Evolutionary conservation across 2,329 filamentous ascomycete species (phyloP).

Genomic region (Alternaria sp.): DNA sequence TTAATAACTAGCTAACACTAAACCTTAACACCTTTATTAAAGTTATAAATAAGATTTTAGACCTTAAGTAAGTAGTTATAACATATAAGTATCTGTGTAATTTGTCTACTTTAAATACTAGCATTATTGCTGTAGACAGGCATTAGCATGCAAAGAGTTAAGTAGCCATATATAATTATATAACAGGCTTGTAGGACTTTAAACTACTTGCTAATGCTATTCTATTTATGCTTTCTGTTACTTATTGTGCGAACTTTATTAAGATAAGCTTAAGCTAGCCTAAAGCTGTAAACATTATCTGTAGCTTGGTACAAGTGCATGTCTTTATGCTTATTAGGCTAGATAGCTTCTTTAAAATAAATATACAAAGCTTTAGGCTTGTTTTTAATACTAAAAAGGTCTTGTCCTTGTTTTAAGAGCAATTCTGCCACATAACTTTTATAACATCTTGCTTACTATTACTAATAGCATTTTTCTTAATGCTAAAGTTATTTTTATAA

Average conservation of each 20-base stretch:
- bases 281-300: constrained; percentile 92
- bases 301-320: constrained; percentile 92
- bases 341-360: constrained; percentile 94
- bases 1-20: constrained; percentile 90
- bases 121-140: constrained; percentile 88
- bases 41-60: constrained; percentile 86
- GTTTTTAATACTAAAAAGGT: constrained; percentile 97
- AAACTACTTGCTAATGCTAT: constrained; percentile 82
- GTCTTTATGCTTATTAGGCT: constrained; percentile 95
- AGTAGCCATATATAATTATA: constrained; percentile 87
- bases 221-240: constrained; percentile 74
- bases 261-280: constrained; percentile 87
- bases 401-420: constrained; percentile 93
- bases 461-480: constrained; percentile 95
- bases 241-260: constrained; percentile 87
- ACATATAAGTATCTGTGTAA: constrained; percentile 96
- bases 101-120: constrained; percentile 91
- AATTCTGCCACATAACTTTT: constrained; percentile 94
- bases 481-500: constrained; percentile 93
- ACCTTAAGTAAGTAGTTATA: constrained; percentile 83
- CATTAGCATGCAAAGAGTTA: constrained; percentile 98
- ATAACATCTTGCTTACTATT: constrained; percentile 94
- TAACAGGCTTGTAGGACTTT: constrained; percentile 94
- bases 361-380: constrained; percentile 93
- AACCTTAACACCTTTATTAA: constrained; percentile 88